Percentiles rank a stretch among this genome's conserved stretches.
These are phyloP conservation scores for Parathielavia hyrcaniae DNA, from an alignment of 495 filamentous ascomycete species.

Conservation along the genomic window DNA sequence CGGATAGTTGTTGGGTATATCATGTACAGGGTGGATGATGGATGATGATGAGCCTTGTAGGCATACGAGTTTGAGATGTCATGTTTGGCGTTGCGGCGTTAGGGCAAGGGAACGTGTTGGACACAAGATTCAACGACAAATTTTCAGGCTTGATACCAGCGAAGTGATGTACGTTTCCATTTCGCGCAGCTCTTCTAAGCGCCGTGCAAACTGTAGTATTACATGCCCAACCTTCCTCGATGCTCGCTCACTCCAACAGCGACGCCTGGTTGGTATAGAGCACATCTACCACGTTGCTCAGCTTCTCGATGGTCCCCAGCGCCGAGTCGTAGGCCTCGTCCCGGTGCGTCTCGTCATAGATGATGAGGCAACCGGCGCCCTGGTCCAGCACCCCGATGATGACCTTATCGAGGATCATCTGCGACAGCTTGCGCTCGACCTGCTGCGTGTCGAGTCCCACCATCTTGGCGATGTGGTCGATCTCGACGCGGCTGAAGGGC, in stretches of 20 bases:
- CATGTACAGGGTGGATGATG: background rate
- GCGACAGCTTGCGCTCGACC: conserved; percentile 93
- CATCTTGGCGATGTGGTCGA: conserved; percentile 93
- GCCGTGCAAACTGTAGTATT: conserved; percentile 7
- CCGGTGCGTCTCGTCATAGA: conserved; percentile 88
- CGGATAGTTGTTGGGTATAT: background rate
- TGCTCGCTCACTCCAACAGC: conserved; percentile 62
- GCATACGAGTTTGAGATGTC: background rate
- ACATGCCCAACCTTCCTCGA: background rate
- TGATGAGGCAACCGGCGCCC: conserved; percentile 92
- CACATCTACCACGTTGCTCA: conserved; percentile 95
- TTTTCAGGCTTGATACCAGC: conserved; percentile 12
- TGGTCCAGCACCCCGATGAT: conserved; percentile 97
- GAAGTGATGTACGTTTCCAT: conserved; percentile 5
- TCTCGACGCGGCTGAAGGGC: conserved; percentile 93
- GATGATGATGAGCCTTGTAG: background rate
- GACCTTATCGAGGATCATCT: conserved; percentile 99
- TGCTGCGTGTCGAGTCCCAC: conserved; percentile 93
- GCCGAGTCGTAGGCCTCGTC: conserved; percentile 94
- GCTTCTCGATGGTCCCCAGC: conserved; percentile 89
- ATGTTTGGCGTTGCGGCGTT: background rate
- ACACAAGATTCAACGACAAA: background rate
- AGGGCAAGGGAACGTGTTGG: background rate
- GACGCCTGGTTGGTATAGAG: conserved; percentile 97
- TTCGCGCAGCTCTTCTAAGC: conserved; percentile 10